phyloP scores from a whole-genome alignment of 495 filamentous ascomycete species.

The Aspergillus egyptiacus region DNA sequence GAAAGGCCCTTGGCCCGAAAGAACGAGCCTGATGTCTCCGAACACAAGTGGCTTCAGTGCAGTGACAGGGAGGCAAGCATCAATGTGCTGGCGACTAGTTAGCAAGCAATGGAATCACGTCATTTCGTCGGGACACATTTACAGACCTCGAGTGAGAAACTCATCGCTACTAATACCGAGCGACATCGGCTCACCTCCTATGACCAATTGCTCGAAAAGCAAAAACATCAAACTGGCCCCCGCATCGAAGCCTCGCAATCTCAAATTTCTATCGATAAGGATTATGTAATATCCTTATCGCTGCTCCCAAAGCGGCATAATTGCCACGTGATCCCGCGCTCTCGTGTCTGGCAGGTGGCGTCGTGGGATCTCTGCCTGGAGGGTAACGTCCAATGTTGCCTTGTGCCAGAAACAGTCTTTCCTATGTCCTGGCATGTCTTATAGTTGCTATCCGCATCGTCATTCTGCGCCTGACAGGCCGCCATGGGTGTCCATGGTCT shows the following conservation, averaged over 20 bases:
- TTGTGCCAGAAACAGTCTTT: neutral
- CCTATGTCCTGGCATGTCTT: conserved; percentile 4
- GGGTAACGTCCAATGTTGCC: neutral
- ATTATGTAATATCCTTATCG: conserved; percentile 19
- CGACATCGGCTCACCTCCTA: conserved; percentile 17
- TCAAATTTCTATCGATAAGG: conserved; percentile 11
- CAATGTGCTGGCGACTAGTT: conserved; percentile 32
- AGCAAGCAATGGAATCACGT: conserved; percentile 15
- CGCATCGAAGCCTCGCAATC: conserved; percentile 18
- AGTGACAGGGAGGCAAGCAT: conserved; percentile 44
- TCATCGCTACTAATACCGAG: conserved; percentile 23
- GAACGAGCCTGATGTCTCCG: conserved; percentile 22
- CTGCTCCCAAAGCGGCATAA: conserved; percentile 16
- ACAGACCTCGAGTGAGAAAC: conserved; percentile 35
- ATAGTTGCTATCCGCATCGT: neutral
- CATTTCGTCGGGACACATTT: neutral
- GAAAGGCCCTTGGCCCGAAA: conserved; percentile 40
- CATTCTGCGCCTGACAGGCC: conserved; percentile 10
- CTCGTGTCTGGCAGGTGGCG: conserved; percentile 15
- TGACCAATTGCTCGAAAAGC: conserved; percentile 2
- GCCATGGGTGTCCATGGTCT: conserved; percentile 95
- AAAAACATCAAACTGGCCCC: conserved; percentile 14
- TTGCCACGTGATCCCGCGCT: conserved; percentile 22
- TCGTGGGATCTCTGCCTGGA: conserved; percentile 6
- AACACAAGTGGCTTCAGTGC: conserved; percentile 30